Evolutionary conservation across 345 rosid species (phyloP).

Genomic region (Citrus medica): DNA sequence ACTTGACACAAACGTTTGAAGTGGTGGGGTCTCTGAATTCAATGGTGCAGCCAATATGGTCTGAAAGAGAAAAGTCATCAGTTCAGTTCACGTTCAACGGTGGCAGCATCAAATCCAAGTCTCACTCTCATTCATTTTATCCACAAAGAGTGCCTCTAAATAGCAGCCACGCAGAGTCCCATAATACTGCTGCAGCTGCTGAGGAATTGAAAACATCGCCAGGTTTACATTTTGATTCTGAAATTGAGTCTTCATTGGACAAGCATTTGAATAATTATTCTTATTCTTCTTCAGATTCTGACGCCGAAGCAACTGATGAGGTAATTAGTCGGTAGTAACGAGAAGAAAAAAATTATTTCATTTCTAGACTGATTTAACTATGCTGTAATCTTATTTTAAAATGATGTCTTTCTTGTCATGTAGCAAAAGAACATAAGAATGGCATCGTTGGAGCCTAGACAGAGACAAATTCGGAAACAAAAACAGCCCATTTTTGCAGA

Average conservation of each 20-base stretch:
- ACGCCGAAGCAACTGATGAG: conserved; percentile 27
- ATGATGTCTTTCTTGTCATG: conserved; percentile 23
- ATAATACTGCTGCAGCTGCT: neutral
- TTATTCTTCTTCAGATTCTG: conserved; percentile 33
- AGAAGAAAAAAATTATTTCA: neutral
- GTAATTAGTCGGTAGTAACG: conserved; percentile 32
- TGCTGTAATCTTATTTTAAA: conserved; percentile 13
- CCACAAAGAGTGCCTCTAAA: conserved; percentile 45
- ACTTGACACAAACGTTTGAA: neutral
- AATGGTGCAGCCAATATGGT: conserved; percentile 53
- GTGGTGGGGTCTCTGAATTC: neutral
- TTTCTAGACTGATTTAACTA: conserved; percentile 31
- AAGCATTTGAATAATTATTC: conserved; percentile 17
- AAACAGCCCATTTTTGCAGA: conserved; percentile 34
- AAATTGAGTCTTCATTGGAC: conserved; percentile 21
- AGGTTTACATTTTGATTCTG: conserved; percentile 30
- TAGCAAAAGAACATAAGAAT: conserved; percentile 39
- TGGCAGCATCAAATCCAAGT: conserved; percentile 24
- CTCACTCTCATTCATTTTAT: conserved; percentile 22
- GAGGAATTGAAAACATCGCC: conserved; percentile 9
- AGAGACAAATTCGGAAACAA: conserved; percentile 23
- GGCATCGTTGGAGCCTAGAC: conserved; percentile 30
- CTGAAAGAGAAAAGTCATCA: conserved; percentile 41
- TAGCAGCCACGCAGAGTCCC: neutral
- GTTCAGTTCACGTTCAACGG: conserved; percentile 18